A percentile compares a stretch with the other conserved stretches of the same genome.
These are phyloP conservation scores for Populus trichocarpa DNA, from an alignment of 441 rosid species.

Conservation along the genomic window DNA sequence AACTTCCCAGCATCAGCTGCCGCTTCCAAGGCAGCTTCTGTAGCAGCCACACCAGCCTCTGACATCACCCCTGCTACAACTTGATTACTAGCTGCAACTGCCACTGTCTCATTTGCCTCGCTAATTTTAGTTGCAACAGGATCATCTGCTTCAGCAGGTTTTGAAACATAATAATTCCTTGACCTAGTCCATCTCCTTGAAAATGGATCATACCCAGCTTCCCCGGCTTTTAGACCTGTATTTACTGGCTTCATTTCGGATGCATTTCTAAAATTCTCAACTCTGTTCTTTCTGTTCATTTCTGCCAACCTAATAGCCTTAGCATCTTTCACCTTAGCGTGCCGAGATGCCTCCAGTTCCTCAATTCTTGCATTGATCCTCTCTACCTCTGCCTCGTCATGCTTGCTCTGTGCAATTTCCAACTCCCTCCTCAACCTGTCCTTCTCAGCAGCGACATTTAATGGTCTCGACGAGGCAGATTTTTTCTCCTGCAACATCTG, in stretches of 20 bases:
- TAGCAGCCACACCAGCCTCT: slow-evolving; percentile 53
- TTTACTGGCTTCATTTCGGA: slow-evolving; percentile 61
- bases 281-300: slow-evolving; percentile 94
- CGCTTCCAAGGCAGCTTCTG: slow-evolving; percentile 78
- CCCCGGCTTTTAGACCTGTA: slow-evolving; percentile 79
- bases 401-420: slow-evolving; percentile 68
- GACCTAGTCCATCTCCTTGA: slow-evolving; percentile 99
- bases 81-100: slow-evolving; percentile 27
- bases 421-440: slow-evolving; percentile 83
- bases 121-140: slow-evolving; percentile 29
- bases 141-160: slow-evolving; percentile 41
- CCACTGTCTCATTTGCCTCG: slow-evolving; percentile 21
- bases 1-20: slow-evolving; percentile 98
- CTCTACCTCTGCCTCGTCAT: slow-evolving; percentile 68
- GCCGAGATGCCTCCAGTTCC: slow-evolving; percentile 79
- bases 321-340: slow-evolving; percentile 51
- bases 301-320: slow-evolving; percentile 87
- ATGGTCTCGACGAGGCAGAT: slow-evolving; percentile 74
- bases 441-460: slow-evolving; percentile 92
- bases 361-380: slow-evolving; percentile 65
- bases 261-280: slow-evolving; percentile 89
- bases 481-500: slow-evolving; percentile 98
- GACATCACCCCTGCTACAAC: slow-evolving; percentile 18
- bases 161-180: slow-evolving; percentile 70
- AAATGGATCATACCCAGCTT: slow-evolving; percentile 97